A percentile compares a stretch with the other conserved stretches of the same genome.
Evolutionary conservation across 768 basidiomycete genomes (phyloP).

Genomic region (Leucocoprinus sp.): DNA sequence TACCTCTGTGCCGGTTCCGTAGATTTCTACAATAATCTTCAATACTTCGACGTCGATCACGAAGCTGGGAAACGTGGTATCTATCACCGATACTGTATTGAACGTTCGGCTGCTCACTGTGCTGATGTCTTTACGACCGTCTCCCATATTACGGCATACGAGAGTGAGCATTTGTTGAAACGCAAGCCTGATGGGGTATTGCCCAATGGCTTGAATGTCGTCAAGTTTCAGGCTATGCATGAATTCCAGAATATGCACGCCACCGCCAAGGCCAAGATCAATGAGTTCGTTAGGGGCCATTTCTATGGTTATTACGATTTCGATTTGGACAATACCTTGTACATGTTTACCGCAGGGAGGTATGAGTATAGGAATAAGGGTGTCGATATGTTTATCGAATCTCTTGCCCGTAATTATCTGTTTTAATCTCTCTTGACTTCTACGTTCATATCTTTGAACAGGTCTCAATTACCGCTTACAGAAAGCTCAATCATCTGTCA

Average conservation of each 20-base stretch:
- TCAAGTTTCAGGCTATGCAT: slow-evolving; percentile 99
- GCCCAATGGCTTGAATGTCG: slow-evolving; percentile 95
- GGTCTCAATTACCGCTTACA: slow-evolving; percentile 46
- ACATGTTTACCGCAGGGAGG: slow-evolving; percentile 97
- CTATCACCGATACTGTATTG: slow-evolving; percentile 97
- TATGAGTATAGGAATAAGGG: slow-evolving; percentile 99
- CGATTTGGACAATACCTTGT: slow-evolving; percentile 86
- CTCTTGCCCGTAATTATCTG: slow-evolving; percentile 65
- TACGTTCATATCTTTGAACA: slow-evolving; percentile 13
- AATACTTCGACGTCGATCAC: slow-evolving; percentile 99
- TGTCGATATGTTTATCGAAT: slow-evolving; percentile 99
- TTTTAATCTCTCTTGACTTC: slow-evolving; percentile 1
- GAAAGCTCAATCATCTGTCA: slow-evolving; percentile 58
- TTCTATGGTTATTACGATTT: slow-evolving; percentile 98
- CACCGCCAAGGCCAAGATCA: slow-evolving; percentile 91
- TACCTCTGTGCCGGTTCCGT: slow-evolving; percentile 98
- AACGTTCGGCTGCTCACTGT: slow-evolving; percentile 89
- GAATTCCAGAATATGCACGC: slow-evolving; percentile 97
- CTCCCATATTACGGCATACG: slow-evolving; percentile 97
- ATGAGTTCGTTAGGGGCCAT: slow-evolving; percentile 95
- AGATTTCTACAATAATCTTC: slow-evolving; percentile 99
- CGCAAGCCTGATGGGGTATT: slow-evolving; percentile 96
- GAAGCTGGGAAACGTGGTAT: slow-evolving; percentile 99
- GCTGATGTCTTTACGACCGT: slow-evolving; percentile 98
- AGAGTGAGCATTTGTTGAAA: slow-evolving; percentile 92